Evolutionary conservation across 2,329 filamentous ascomycete species (phyloP).

Genomic region (Pseudopyrenochaeta lycopersici): DNA sequence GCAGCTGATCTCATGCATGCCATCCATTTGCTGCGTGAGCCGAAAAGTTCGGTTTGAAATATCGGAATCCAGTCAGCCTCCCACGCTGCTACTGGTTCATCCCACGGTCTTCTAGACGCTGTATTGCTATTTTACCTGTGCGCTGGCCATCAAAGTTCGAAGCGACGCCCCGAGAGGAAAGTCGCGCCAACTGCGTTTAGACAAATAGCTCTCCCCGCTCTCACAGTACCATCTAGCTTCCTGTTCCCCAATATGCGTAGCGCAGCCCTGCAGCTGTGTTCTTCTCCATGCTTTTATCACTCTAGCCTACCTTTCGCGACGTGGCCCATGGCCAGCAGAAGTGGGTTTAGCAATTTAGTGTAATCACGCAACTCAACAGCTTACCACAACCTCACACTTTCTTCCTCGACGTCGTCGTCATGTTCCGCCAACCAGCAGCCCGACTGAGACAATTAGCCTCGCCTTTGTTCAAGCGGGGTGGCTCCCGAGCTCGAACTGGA

Average conservation of each 20-base stretch:
- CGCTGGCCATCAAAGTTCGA: slow-evolving; percentile 38
- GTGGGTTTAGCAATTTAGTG: slow-evolving; percentile 25
- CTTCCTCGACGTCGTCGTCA: slow-evolving; percentile 23
- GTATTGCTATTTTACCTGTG: slow-evolving; percentile 42
- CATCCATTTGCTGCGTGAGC: slow-evolving; percentile 43
- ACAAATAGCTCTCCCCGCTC: slow-evolving; percentile 46
- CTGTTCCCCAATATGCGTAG: slow-evolving; percentile 40
- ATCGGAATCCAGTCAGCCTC: slow-evolving; percentile 40
- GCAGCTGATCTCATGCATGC: slow-evolving; percentile 51
- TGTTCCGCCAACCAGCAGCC: slow-evolving; percentile 44
- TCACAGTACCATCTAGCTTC: slow-evolving; percentile 28
- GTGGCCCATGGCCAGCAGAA: slow-evolving; percentile 35
- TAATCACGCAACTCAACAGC: slow-evolving; percentile 20
- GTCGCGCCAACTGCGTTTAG: slow-evolving; percentile 48
- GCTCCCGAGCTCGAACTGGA: slow-evolving; percentile 35
- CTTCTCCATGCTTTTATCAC: slow-evolving; percentile 23
- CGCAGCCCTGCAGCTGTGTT: slow-evolving; percentile 25
- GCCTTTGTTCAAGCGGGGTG: slow-evolving; percentile 39
- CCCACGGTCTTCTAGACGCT: slow-evolving; percentile 20
- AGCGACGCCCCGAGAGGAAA: slow-evolving; percentile 33
- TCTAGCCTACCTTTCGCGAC: slow-evolving; percentile 24
- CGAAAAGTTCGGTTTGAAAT: slow-evolving; percentile 33
- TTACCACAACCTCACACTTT: slow-evolving; percentile 18
- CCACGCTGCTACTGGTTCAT: slow-evolving; percentile 35
- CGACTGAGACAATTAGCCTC: slow-evolving; percentile 40